phyloP scores from a whole-genome alignment of 495 filamentous ascomycete genomes.

The Daldinia childiae region DNA sequence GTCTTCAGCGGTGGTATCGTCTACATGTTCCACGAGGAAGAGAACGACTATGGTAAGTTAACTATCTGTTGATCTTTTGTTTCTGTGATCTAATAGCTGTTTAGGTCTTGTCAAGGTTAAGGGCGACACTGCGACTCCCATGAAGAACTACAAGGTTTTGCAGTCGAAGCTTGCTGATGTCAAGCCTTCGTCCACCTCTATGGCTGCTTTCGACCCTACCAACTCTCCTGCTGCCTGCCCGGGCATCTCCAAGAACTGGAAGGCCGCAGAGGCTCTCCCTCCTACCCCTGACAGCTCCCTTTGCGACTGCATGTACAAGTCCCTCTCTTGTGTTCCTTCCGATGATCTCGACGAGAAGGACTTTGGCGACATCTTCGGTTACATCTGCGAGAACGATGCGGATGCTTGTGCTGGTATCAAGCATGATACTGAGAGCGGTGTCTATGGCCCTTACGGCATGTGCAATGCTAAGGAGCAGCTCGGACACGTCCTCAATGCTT shows the following conservation, averaged over 20 bases:
- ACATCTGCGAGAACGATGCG: constrained; percentile 70
- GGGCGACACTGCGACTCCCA: constrained; percentile 65
- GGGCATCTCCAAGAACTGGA: constrained; percentile 69
- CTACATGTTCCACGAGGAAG: constrained; percentile 96
- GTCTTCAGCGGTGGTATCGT: constrained; percentile 96
- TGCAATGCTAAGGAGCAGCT: constrained; percentile 82
- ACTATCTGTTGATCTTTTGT: too few relatives aligned
- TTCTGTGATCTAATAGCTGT: constrained; percentile 15
- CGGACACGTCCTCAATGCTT: constrained; percentile 80
- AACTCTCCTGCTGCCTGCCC: constrained; percentile 85
- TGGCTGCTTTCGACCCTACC: constrained; percentile 75
- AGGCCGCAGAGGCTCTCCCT: constrained; percentile 73
- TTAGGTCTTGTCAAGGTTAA: constrained; percentile 71
- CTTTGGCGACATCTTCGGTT: constrained; percentile 73
- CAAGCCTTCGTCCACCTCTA: constrained; percentile 71
- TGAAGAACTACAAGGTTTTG: constrained; percentile 79
- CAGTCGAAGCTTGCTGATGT: constrained; percentile 73
- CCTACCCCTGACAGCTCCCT: constrained; percentile 78
- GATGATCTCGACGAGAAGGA: constrained; percentile 57
- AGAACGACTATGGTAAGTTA: constrained; percentile 84
- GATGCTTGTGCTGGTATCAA: constrained; percentile 73
- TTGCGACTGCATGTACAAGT: constrained; percentile 83
- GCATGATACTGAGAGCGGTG: constrained; percentile 73
- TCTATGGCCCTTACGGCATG: constrained; percentile 91
- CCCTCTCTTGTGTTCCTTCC: constrained; percentile 74